Conservation (phyloP, 352 stramenopile genomes). For the Phytophthora sp. region DNA sequence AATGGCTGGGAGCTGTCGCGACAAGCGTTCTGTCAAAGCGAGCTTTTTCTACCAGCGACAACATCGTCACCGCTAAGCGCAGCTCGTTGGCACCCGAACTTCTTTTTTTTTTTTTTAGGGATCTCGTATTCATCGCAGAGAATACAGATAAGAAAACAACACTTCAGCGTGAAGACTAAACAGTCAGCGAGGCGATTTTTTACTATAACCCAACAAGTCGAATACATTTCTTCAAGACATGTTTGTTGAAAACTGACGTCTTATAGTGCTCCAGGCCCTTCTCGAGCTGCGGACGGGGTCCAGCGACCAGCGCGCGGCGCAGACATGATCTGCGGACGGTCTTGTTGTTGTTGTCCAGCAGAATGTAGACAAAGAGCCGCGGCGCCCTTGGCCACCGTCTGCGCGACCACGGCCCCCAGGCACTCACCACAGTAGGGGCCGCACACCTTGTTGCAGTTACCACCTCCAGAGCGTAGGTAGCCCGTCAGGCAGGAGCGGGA, state of each 20-base stretch:
- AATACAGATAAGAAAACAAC: too few species aligned
- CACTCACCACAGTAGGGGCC: constrained; percentile 80
- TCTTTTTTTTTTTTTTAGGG: too few species aligned
- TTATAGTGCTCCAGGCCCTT: constrained; percentile 69
- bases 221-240: too few species aligned
- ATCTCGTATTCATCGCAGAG: too few species aligned
- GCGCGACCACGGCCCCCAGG: constrained; percentile 62
- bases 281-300: constrained; percentile 82
- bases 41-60: too few species aligned
- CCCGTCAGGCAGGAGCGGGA: constrained; percentile 71
- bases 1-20: too few species aligned
- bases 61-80: too few species aligned
- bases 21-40: too few species aligned
- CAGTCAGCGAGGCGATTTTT: too few species aligned
- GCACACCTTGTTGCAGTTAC: constrained; percentile 84
- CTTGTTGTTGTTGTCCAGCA: constrained; percentile 86
- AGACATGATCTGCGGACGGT: constrained; percentile 70
- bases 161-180: too few species aligned
- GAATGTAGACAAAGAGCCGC: constrained; percentile 72
- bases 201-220: too few species aligned
- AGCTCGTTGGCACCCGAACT: too few species aligned
- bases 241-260: constrained; percentile 80
- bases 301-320: constrained; percentile 57
- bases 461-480: constrained; percentile 78
- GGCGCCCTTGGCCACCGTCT: constrained; percentile 73